Conservation (phyloP, 768 basidiomycete species). For the Phanerodontia chrysosporium region DNA sequence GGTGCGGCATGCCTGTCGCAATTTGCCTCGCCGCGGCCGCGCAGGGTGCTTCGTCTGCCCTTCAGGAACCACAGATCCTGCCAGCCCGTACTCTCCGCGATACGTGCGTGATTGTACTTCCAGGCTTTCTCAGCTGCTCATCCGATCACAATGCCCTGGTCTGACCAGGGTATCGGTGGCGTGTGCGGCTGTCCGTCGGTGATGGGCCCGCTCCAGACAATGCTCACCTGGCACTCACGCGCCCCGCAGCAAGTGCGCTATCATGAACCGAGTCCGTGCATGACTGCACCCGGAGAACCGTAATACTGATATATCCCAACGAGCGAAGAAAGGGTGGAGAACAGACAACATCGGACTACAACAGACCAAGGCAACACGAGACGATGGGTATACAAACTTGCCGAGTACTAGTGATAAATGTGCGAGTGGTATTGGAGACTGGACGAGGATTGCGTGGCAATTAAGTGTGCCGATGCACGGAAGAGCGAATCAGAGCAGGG, state of each 20-base stretch:
- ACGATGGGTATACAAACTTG: conserved; percentile 11
- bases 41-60: neutral
- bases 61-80: neutral
- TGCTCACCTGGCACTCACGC: neutral
- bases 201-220: neutral
- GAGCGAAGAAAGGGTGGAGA: neutral
- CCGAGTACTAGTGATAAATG: conserved; percentile 1
- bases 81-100: neutral
- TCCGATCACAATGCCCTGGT: neutral
- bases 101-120: neutral
- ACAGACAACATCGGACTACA: conserved; percentile 9
- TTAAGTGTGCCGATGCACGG: neutral
- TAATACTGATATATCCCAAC: neutral
- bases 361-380: conserved; percentile 3
- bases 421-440: conserved; percentile 6
- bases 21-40: neutral
- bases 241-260: neutral
- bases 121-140: neutral
- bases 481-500: neutral
- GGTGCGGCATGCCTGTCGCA: neutral
- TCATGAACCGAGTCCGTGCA: neutral
- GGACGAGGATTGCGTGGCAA: neutral
- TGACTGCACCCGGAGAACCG: neutral
- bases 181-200: neutral
- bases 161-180: neutral